Conservation (phyloP, 2,329 filamentous ascomycete species). For the Aspergillus arachidicola region DNA sequence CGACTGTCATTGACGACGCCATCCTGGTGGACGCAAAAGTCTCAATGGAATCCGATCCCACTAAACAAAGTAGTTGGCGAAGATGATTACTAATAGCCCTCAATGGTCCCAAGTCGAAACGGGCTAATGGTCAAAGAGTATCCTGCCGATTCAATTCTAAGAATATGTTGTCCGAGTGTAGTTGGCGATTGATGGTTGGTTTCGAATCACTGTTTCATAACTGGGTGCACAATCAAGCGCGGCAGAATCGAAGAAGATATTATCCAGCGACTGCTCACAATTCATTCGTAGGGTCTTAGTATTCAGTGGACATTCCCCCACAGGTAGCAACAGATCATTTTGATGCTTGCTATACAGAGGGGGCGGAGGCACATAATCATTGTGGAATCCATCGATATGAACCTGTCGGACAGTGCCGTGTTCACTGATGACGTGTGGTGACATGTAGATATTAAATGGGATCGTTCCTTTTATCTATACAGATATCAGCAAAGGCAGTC, state of each 20-base stretch:
- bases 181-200: neutral
- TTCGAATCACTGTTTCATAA: neutral
- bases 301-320: neutral
- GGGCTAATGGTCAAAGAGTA: too few relatives aligned
- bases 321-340: neutral
- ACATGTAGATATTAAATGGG: constrained; percentile 8
- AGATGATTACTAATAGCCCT: too few relatives aligned
- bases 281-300: neutral
- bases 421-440: neutral
- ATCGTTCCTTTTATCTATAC: constrained; percentile 4
- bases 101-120: too few relatives aligned
- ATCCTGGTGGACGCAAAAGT: too few relatives aligned
- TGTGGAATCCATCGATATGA: neutral
- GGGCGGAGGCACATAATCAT: neutral
- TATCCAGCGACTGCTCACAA: neutral
- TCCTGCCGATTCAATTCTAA: too few relatives aligned
- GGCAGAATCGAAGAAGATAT: neutral
- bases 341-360: constrained; percentile 6
- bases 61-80: too few relatives aligned
- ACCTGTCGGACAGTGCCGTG: neutral
- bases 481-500: neutral
- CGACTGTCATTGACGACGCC: too few relatives aligned
- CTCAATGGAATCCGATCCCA: too few relatives aligned
- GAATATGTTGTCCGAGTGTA: too few relatives aligned
- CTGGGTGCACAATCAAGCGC: neutral